Conservation (phyloP, 2,329 filamentous ascomycete species). For the Diaporthe ampelina region DNA sequence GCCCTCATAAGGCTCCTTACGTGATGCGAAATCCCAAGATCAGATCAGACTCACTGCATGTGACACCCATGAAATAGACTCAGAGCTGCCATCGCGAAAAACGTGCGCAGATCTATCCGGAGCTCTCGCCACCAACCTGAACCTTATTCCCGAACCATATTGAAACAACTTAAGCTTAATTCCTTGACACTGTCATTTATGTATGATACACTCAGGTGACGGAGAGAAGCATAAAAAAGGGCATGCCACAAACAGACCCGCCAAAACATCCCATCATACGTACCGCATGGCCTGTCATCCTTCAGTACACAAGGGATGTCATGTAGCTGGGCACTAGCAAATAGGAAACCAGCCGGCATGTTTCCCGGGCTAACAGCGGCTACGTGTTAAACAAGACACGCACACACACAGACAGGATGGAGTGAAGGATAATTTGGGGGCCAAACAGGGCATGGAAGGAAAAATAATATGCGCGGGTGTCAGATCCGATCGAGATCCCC, state of each 20-base stretch:
- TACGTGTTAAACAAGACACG: constrained; percentile 3
- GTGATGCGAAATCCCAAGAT: too few relatives aligned
- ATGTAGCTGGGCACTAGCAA: not conserved
- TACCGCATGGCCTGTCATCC: not conserved
- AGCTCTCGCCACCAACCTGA: not conserved
- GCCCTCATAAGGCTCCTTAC: not conserved
- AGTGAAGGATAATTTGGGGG: not conserved
- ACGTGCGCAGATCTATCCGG: not conserved
- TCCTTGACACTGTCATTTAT: not conserved
- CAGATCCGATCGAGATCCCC: constrained; percentile 30
- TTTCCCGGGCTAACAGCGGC: constrained; percentile 1
- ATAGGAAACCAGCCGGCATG: not conserved
- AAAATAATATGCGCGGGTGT: not conserved
- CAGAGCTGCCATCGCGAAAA: not conserved
- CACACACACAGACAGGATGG: not conserved
- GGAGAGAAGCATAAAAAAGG: too few relatives aligned
- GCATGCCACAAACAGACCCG: not conserved
- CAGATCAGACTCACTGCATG: too few relatives aligned
- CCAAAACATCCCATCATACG: not conserved
- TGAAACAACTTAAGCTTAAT: not conserved
- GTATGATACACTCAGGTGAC: not conserved
- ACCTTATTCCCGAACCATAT: not conserved
- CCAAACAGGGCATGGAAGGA: not conserved
- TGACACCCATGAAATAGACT: not conserved
- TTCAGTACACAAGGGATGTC: not conserved